Conservation (phyloP, 2,329 filamentous ascomycete species). For the Botrytis hyacinthi region DNA sequence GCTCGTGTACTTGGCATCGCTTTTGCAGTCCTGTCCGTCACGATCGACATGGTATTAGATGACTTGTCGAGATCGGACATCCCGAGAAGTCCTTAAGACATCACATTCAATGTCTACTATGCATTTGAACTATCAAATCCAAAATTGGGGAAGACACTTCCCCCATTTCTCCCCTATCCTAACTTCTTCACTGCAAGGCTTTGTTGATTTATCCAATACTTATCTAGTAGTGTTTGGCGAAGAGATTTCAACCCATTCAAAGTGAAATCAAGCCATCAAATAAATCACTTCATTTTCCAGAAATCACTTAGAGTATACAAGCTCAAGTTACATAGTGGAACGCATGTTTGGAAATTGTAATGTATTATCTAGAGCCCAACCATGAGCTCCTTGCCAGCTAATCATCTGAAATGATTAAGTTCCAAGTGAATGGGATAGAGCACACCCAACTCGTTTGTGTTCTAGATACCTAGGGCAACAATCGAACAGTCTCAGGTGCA, state of each 20-base stretch:
- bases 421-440: neutral
- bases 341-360: neutral
- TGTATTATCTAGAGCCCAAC: neutral
- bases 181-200: neutral
- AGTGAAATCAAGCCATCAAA: neutral
- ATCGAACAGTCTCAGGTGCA: neutral
- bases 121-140: neutral
- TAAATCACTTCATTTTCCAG: neutral
- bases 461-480: neutral
- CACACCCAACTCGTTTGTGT: neutral
- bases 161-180: neutral
- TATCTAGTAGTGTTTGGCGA: no score
- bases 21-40: neutral
- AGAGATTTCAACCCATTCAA: neutral
- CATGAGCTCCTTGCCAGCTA: neutral
- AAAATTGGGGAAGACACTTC: neutral
- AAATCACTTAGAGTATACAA: neutral
- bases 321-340: neutral
- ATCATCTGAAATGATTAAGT: neutral
- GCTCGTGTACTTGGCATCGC: neutral
- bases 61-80: neutral
- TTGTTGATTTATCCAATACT: no score
- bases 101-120: neutral
- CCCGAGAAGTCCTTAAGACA: neutral
- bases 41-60: neutral